Conservation (phyloP, 495 filamentous ascomycete genomes). For the Talaromyces ruber region DNA sequence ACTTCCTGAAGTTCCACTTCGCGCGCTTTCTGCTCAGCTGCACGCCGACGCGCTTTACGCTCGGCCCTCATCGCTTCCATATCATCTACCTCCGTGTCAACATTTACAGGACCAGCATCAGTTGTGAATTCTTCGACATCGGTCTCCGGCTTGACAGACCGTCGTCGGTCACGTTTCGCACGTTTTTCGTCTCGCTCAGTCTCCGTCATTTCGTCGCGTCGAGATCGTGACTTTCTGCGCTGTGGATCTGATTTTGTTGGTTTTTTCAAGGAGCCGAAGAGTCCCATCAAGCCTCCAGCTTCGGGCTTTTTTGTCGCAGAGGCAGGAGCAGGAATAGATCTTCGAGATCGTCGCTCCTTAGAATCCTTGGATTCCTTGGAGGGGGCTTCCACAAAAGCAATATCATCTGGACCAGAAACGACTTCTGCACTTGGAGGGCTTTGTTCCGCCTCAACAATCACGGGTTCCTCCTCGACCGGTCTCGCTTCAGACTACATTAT, state of each 20-base stretch:
- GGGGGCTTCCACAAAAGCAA: slow-evolving; percentile 67
- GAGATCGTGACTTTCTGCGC: slow-evolving; percentile 30
- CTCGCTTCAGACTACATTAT: slow-evolving; percentile 8
- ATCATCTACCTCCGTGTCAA: slow-evolving; percentile 43
- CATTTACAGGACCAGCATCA: slow-evolving; percentile 24
- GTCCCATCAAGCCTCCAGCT: slow-evolving; percentile 36
- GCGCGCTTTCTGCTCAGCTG: slow-evolving; percentile 23
- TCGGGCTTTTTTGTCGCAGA: slow-evolving; percentile 32
- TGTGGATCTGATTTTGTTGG: slow-evolving; percentile 28
- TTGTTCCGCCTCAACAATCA: slow-evolving; percentile 39
- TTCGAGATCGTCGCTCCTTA: slow-evolving; percentile 47
- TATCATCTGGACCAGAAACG: slow-evolving; percentile 48
- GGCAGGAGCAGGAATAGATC: slow-evolving; percentile 28
- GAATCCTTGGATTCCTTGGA: slow-evolving; percentile 58
- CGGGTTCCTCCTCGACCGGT: slow-evolving; percentile 32
- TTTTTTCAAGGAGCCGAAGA: slow-evolving; percentile 37
- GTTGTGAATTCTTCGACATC: slow-evolving; percentile 37
- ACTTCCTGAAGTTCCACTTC: slow-evolving; percentile 31
- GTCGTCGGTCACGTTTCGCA: slow-evolving; percentile 31
- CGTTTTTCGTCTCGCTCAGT: slow-evolving; percentile 37
- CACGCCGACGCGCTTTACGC: slow-evolving; percentile 31
- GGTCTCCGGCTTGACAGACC: slow-evolving; percentile 29
- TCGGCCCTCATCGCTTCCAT: slow-evolving; percentile 43
- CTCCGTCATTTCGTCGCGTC: slow-evolving; percentile 32
- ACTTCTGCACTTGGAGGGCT: slow-evolving; percentile 27